phyloP scores from a whole-genome alignment of 164 flowering plant species.

The Chimonanthus praecox region DNA sequence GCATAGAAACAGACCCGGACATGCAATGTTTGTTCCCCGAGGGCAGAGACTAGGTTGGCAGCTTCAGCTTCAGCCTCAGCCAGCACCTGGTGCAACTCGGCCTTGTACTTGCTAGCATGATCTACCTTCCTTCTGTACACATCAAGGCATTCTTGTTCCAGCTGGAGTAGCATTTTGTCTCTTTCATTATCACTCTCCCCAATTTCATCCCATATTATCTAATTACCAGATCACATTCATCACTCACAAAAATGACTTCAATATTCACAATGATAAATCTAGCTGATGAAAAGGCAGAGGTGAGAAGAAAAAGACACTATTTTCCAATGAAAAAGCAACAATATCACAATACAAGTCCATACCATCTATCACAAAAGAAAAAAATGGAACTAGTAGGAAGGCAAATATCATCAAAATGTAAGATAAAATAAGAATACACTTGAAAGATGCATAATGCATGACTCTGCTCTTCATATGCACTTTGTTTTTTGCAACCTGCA shows the following conservation, averaged over 20 bases:
- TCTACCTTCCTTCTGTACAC: conserved; percentile 71
- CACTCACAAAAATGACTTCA: background rate
- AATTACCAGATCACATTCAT: conserved; percentile 3
- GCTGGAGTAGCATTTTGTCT: conserved; percentile 70
- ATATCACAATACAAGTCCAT: background rate
- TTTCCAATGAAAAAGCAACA: background rate
- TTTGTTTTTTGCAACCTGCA: too few species aligned
- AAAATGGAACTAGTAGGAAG: too few species aligned
- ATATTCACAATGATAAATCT: background rate
- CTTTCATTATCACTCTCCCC: conserved; percentile 76
- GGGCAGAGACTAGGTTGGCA: conserved; percentile 38
- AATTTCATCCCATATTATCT: conserved; percentile 85
- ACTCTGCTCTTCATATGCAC: too few species aligned
- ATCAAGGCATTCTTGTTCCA: conserved; percentile 81
- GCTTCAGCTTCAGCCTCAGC: conserved; percentile 66
- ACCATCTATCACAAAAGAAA: background rate
- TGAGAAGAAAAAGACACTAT: background rate
- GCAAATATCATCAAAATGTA: too few species aligned
- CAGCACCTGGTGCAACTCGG: conserved; percentile 47
- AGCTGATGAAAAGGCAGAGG: background rate
- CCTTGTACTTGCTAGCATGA: conserved; percentile 47
- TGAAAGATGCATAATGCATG: too few species aligned
- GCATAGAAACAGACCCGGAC: conserved; percentile 37
- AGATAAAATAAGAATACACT: too few species aligned
- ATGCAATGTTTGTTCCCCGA: conserved; percentile 47